Conservation (phyloP, 148 eudicot species). For the Agrostemma githago region DNA sequence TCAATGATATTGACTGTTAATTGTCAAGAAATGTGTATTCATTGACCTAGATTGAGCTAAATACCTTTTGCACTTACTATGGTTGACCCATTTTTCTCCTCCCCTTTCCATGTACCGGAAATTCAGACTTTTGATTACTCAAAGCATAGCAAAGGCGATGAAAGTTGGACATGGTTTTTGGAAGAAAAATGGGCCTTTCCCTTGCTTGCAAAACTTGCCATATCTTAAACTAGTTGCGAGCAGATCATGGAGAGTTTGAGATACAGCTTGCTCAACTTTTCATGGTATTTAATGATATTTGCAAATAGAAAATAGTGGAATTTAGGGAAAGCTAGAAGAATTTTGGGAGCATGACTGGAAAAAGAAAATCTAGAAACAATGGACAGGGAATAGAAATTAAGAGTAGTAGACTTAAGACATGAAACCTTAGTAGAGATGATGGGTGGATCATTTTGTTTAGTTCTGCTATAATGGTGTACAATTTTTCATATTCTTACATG, state of each 20-base stretch:
- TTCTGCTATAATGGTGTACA: no score
- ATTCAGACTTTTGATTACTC: neutral
- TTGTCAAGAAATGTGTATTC: neutral
- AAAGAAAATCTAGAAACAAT: neutral
- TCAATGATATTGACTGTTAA: neutral
- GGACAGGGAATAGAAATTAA: neutral
- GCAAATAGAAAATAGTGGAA: neutral
- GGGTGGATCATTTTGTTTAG: no score
- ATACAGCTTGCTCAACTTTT: neutral
- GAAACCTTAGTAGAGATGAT: neutral
- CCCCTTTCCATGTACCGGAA: neutral
- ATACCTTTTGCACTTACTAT: neutral
- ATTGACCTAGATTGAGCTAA: neutral
- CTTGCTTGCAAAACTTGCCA: neutral
- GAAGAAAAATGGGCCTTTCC: neutral
- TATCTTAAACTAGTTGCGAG: neutral
- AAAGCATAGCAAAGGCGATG: neutral
- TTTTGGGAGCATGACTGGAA: neutral
- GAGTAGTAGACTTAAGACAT: neutral
- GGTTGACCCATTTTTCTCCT: neutral
- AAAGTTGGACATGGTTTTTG: neutral
- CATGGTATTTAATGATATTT: neutral
- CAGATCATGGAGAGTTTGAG: neutral
- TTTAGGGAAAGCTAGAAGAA: neutral
- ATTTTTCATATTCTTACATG: no score